Base-by-base conservation (phyloP, 2,329 filamentous ascomycete genomes). In the Alternaria panax region DNA sequence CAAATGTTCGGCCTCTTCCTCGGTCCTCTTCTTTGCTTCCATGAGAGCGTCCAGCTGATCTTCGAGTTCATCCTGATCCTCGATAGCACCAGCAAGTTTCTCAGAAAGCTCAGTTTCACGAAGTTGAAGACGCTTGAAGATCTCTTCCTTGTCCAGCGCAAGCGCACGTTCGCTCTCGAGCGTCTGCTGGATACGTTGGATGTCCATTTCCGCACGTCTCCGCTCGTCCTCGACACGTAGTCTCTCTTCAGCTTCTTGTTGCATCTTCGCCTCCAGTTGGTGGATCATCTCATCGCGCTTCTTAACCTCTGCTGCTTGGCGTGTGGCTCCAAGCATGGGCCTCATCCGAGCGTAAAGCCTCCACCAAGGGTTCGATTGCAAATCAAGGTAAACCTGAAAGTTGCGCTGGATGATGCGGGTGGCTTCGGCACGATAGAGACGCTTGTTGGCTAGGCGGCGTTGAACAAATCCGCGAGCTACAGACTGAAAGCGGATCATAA, bases 301-400 rank as follows among this genome's bases (percentile, higher is more conserved):
- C 83, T 97, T 97, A 43, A 99, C 93, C 77, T 99, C 95, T 11
- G 91, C 90, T 1, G 93, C 93, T 55, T 93, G 96, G 46, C 93
- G 87, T 18, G 96, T 97, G 16, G 93, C 92, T 40, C 96, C 95
- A 11, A 99, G 84, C 34, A 99, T 84, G 24, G 95, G 95, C 74
- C 94, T 94, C 93, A 99, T 98, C 72, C 92, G 91, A 7, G 93
- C 89, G 67, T 97, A 92, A 5, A 99, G 85, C 68, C 92, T 90
- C 96, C 96, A 99, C 96, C 96, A 99, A 2, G 95, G 95, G 72
- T 93, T 97, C 43, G 92, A 87, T 70, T 92, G 93, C 22, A 99
- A 87, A 59, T 96, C 88, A 5, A 96, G 86, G 70, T 99, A 99
- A 3, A 95, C 90, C 51, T 92, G 89, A 76, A 99, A 95, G 76